Conservation (phyloP, 2,329 filamentous ascomycete genomes). For the Exophiala bonariae region DNA sequence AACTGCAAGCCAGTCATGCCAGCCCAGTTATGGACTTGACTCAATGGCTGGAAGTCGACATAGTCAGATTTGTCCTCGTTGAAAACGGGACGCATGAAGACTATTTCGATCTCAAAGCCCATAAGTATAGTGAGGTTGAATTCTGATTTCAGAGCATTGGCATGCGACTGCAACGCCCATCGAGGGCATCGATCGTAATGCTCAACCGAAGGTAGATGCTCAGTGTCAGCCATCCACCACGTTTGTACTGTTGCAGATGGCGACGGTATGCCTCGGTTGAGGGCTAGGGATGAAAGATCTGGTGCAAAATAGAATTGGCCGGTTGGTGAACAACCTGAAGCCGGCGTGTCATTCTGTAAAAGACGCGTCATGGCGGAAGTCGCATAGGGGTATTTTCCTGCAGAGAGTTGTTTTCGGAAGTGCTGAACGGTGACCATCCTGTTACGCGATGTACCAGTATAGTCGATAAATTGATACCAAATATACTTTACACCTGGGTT, state of each 20-base stretch:
- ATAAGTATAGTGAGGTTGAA: constrained; percentile 61
- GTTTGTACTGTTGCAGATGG: constrained; percentile 66
- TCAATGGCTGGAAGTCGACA: constrained; percentile 48
- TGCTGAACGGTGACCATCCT: constrained; percentile 67
- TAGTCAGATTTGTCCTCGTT: constrained; percentile 29
- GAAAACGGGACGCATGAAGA: constrained; percentile 60
- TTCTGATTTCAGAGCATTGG: constrained; percentile 53
- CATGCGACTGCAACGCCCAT: constrained; percentile 57
- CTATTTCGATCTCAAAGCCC: constrained; percentile 81
- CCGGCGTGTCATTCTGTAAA: constrained; percentile 65
- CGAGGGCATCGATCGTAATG: constrained; percentile 59
- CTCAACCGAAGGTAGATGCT: constrained; percentile 28
- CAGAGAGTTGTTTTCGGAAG: constrained; percentile 50
- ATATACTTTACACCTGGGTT: constrained; percentile 63
- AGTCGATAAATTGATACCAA: constrained; percentile 75
- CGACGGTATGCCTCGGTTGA: constrained; percentile 56
- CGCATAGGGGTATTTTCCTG: constrained; percentile 58
- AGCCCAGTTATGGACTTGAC: constrained; percentile 70
- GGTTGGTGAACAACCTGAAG: constrained; percentile 55
- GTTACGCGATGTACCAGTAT: constrained; percentile 67
- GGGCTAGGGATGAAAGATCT: constrained; percentile 62
- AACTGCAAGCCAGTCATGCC: constrained; percentile 63
- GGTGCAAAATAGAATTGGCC: constrained; percentile 69
- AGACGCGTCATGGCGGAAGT: constrained; percentile 65
- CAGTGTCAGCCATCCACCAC: constrained; percentile 59